Percentiles rank a stretch among this genome's conserved stretches.
phyloP scores from a whole-genome alignment of 2,329 filamentous ascomycete species.

The Dactylellina leptospora region DNA sequence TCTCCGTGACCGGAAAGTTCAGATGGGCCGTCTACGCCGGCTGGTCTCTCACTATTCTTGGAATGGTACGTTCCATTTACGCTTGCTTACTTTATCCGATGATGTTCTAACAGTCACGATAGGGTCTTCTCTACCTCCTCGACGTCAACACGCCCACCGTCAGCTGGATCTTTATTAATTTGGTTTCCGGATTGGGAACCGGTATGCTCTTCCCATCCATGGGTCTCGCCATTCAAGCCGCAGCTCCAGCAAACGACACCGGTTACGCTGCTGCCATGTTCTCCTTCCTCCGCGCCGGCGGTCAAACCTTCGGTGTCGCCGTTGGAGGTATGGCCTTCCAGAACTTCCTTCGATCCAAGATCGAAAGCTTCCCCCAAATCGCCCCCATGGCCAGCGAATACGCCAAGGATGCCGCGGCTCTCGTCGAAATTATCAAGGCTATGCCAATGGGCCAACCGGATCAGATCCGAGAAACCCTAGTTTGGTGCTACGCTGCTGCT shows the following conservation, averaged over 20 bases:
- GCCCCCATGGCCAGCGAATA: constrained; percentile 63
- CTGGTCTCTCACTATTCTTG: constrained; percentile 69
- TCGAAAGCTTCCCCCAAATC: constrained; percentile 64
- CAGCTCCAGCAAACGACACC: constrained; percentile 67
- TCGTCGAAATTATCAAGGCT: constrained; percentile 68
- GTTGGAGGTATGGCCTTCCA: constrained; percentile 75
- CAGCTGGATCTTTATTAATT: constrained; percentile 70
- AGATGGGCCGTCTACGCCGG: constrained; percentile 70
- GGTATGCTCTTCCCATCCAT: constrained; percentile 74
- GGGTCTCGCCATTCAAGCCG: constrained; percentile 71
- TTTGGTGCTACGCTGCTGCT: constrained; percentile 67
- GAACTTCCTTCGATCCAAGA: constrained; percentile 68
- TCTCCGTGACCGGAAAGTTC: constrained; percentile 69
- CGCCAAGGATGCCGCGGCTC: constrained; percentile 68
- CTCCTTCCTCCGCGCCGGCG: constrained; percentile 72
- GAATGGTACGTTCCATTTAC: constrained; percentile 59
- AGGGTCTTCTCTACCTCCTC: constrained; percentile 66
- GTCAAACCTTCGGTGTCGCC: constrained; percentile 72
- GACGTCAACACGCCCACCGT: constrained; percentile 64
- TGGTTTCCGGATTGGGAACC: constrained; percentile 69
- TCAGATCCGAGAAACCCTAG: constrained; percentile 61
- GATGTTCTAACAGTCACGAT: constrained; percentile 6
- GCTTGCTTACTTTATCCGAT: background rate
- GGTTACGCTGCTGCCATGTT: constrained; percentile 72
- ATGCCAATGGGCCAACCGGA: constrained; percentile 62